A percentile compares a stretch with the other conserved stretches of the same genome.
phyloP scores from a whole-genome alignment of 78 protist species.

The Guillardia theta region DNA sequence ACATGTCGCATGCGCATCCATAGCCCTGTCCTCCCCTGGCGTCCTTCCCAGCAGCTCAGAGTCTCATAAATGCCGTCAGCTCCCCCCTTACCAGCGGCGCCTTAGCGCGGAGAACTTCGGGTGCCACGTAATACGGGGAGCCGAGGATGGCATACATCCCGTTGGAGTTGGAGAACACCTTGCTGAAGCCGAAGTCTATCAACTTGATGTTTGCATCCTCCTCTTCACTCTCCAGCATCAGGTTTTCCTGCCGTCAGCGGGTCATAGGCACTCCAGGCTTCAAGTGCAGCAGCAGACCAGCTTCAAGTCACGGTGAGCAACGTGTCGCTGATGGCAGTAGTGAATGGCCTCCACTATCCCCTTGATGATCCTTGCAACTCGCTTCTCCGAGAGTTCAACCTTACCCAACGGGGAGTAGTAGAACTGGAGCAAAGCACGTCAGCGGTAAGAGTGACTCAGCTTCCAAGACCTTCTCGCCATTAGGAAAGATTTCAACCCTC shows the following conservation, averaged over 20 bases:
- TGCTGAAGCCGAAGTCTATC: constrained; percentile 27
- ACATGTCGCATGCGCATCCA: neutral
- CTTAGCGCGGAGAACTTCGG: neutral
- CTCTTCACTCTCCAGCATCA: neutral
- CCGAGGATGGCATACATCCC: constrained; percentile 23
- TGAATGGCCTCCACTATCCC: constrained; percentile 19
- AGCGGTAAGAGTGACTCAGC: too few relatives aligned
- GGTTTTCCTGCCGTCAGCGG: neutral
- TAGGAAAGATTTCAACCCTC: constrained; percentile 6
- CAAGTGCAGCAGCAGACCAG: neutral
- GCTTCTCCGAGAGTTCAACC: neutral
- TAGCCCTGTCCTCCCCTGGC: neutral
- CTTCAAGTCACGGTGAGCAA: neutral
- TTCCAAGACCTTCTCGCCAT: neutral
- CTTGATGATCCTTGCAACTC: neutral
- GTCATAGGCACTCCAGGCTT: neutral
- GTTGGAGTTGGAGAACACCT: neutral
- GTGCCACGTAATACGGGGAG: constrained; percentile 37
- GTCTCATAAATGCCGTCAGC: too few relatives aligned
- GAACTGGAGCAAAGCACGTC: too few relatives aligned
- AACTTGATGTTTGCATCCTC: neutral
- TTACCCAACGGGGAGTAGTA: neutral
- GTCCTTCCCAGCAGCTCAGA: too few relatives aligned
- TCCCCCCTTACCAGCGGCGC: neutral
- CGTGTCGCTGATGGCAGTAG: neutral